A percentile compares a stretch with the other conserved stretches of the same genome.
Conservation (phyloP, 257 asterid species). For the Nicotiana sylvestris region DNA sequence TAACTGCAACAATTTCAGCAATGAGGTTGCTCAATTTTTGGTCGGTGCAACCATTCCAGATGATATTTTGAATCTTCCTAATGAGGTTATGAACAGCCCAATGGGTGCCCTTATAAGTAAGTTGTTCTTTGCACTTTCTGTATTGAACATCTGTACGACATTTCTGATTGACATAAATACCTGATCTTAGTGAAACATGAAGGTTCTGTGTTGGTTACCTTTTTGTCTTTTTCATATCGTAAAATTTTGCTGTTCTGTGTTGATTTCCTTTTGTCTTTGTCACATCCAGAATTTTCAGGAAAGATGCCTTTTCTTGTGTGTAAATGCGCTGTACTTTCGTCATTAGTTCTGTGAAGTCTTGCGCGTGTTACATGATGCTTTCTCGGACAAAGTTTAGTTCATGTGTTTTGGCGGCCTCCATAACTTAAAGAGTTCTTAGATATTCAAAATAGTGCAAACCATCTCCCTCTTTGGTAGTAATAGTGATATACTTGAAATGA, state of each 20-base stretch:
- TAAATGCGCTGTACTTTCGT: not conserved
- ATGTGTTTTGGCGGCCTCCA: not conserved
- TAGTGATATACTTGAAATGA: not conserved
- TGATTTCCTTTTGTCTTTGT: not conserved
- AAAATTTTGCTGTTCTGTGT: not conserved
- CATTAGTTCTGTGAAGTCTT: not conserved
- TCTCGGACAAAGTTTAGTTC: not conserved
- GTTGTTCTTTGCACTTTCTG: not conserved
- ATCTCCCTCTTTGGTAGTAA: not conserved
- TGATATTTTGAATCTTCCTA: constrained; percentile 11
- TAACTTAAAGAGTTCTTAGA: not conserved
- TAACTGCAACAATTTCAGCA: constrained; percentile 94
- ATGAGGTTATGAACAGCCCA: constrained; percentile 62
- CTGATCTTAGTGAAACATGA: not conserved
- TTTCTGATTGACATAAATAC: not conserved
- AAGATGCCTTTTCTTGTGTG: not conserved
- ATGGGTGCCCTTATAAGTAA: constrained; percentile 61
- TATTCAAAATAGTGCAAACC: not conserved
- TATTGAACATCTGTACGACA: not conserved
- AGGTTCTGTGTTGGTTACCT: not conserved
- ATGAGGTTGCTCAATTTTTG: constrained; percentile 39
- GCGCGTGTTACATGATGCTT: not conserved
- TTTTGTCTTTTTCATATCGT: not conserved
- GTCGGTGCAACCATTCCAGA: constrained; percentile 10
- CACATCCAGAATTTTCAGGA: not conserved